Percentiles rank a stretch among this genome's conserved stretches.
phyloP scores from a whole-genome alignment of 768 basidiomycete genomes.

The Phanerochaete sordida region DNA sequence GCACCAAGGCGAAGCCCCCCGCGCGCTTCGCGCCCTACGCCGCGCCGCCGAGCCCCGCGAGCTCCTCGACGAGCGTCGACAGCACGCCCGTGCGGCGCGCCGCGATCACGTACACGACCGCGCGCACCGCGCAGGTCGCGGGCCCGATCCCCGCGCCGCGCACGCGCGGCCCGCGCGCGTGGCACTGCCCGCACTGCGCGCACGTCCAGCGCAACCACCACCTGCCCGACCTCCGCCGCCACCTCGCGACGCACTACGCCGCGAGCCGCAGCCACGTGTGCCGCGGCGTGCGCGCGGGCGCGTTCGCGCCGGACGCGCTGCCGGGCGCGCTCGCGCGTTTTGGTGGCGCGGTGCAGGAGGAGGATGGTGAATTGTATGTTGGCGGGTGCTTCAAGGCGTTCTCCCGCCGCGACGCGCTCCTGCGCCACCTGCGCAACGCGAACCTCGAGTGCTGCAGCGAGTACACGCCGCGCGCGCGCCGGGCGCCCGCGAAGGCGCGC shows the following conservation, averaged over 20 bases:
- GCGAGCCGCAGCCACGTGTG: conserved; percentile 6
- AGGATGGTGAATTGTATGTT: conserved; percentile 9
- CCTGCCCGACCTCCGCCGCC: conserved; percentile 15
- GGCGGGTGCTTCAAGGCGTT: conserved; percentile 16
- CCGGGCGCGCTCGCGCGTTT: not conserved
- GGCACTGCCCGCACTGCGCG: conserved; percentile 4
- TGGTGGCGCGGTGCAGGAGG: not conserved
- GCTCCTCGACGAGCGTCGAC: not conserved
- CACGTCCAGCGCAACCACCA: conserved; percentile 10
- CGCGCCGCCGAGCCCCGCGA: not conserved
- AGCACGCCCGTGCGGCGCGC: not conserved
- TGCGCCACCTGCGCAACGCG: conserved; percentile 13
- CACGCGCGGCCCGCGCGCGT: not conserved
- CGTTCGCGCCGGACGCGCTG: not conserved
- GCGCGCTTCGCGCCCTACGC: too few species aligned
- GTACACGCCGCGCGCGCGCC: too few species aligned
- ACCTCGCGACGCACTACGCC: conserved; percentile 14
- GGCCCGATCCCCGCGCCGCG: not conserved
- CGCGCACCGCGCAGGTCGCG: not conserved
- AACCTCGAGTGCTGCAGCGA: not conserved
- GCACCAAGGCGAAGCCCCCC: not conserved
- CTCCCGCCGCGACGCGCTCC: conserved; percentile 17
- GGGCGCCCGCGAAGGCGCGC: too few species aligned
- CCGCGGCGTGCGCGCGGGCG: conserved; percentile 12
- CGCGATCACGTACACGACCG: not conserved